phyloP scores from a whole-genome alignment of 1,139 yeast genomes.

The Lodderomyces elongisporus region DNA sequence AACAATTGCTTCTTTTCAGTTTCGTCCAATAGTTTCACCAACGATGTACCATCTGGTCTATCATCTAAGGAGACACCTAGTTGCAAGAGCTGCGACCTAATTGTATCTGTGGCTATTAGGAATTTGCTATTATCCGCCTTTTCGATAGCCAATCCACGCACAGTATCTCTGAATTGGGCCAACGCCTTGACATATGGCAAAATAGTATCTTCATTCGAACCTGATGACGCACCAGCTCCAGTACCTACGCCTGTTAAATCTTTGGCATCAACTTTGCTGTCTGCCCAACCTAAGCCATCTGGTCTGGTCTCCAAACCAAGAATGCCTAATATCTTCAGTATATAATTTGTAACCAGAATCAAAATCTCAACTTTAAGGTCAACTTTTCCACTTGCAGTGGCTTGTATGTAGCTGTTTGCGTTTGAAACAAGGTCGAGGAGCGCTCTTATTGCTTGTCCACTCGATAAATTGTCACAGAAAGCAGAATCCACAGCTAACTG shows the following conservation, averaged over 20 bases:
- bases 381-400: slow-evolving; percentile 40
- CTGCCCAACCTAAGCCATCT: slow-evolving; percentile 79
- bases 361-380: slow-evolving; percentile 62
- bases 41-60: slow-evolving; percentile 72
- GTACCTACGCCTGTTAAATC: slow-evolving; percentile 12
- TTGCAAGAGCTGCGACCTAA: slow-evolving; percentile 55
- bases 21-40: slow-evolving; percentile 71
- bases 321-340: slow-evolving; percentile 62
- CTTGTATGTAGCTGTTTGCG: slow-evolving; percentile 65
- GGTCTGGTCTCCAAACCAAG: slow-evolving; percentile 71
- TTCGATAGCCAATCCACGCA: slow-evolving; percentile 68
- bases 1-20: slow-evolving; percentile 66
- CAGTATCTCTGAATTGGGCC: slow-evolving; percentile 74
- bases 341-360: slow-evolving; percentile 58
- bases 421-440: slow-evolving; percentile 65
- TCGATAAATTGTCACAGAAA: slow-evolving; percentile 82
- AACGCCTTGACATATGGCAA: slow-evolving; percentile 77
- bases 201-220: slow-evolving; percentile 58
- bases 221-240: slow-evolving; percentile 8
- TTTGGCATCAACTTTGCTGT: too few relatives aligned
- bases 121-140: slow-evolving; percentile 54
- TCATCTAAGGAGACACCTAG: slow-evolving; percentile 87
- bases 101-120: slow-evolving; percentile 42
- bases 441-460: slow-evolving; percentile 66
- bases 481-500: slow-evolving; percentile 68